Base-by-base conservation (phyloP, 176 grass and related monocot species). In the Secale cereale region DNA sequence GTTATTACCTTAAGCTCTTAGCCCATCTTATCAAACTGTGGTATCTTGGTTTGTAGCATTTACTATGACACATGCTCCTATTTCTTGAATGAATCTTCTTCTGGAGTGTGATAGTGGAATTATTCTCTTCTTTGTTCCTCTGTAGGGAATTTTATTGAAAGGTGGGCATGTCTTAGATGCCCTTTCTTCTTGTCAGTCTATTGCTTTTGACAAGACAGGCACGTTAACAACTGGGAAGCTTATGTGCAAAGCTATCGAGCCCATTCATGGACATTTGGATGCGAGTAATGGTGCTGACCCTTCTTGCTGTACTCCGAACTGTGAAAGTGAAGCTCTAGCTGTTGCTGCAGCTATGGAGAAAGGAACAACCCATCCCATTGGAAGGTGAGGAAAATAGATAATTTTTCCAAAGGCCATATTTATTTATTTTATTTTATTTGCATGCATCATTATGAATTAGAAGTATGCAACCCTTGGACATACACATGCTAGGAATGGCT, bases 121-220 rank as follows among this genome's bases (percentile, higher is more conserved):
- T 36, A 35, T 56, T 25, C 64, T 86, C 48, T 36, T 81, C 70
- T 85, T 81, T 76, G 8, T 68, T 81, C 81, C 33, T 83, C 46
- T 93, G 23, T 75, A 98, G 96, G 96, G 96, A 88, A 95, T 98
- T 91, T 89, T 98, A 83, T 81, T 98, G 65, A 98, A 98, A 84
- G 96, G 96, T 54, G 96, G 96, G 27, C 93, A 98, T 90, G 96
- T 98, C 26, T 85, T 98, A 68, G 96, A 98, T 90, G 96, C 96
- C 25, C 96, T 98, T 67, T 86, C 93, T 37, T 27, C 91, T 82
- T 98, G 96, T 84, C 91, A 95, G 59, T 98, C 93, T 59, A 86
- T 98, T 83, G 96, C 96, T 76, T 98, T 98, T 90, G 96, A 98
- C 87, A 98, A 98, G 91, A 98, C 96, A 33, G 96, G 96, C 57